Conservation (phyloP, 108 stramenopile species). For the Cyclotella sp. region DNA sequence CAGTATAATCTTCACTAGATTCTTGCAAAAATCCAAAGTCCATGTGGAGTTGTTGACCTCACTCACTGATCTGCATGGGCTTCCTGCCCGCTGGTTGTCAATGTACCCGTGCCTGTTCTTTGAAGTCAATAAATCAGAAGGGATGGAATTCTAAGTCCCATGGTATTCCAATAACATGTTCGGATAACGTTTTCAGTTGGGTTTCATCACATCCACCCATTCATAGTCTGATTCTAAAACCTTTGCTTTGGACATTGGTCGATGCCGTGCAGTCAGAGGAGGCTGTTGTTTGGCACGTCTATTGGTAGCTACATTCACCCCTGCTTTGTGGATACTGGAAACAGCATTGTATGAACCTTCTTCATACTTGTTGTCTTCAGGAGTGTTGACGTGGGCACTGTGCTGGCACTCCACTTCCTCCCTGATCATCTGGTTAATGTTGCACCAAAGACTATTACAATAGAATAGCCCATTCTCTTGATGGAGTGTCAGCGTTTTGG, state of each 20-base stretch:
- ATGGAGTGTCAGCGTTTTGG: neutral
- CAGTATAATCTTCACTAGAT: neutral
- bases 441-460: neutral
- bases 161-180: neutral
- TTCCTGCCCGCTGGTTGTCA: neutral
- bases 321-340: too few relatives aligned
- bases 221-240: constrained; percentile 6
- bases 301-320: too few relatives aligned
- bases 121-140: too few relatives aligned
- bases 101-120: neutral
- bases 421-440: neutral
- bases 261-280: too few relatives aligned
- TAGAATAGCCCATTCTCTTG: neutral
- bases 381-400: neutral
- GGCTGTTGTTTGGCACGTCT: neutral
- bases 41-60: neutral
- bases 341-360: too few relatives aligned
- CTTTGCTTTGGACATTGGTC: neutral
- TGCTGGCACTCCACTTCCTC: neutral
- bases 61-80: neutral
- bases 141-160: too few relatives aligned
- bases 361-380: neutral
- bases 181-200: too few relatives aligned
- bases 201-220: neutral
- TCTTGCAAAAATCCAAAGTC: neutral